These are phyloP conservation scores for Coniella vitis DNA, from an alignment of 2,329 filamentous ascomycete genomes.

Conservation along the genomic window DNA sequence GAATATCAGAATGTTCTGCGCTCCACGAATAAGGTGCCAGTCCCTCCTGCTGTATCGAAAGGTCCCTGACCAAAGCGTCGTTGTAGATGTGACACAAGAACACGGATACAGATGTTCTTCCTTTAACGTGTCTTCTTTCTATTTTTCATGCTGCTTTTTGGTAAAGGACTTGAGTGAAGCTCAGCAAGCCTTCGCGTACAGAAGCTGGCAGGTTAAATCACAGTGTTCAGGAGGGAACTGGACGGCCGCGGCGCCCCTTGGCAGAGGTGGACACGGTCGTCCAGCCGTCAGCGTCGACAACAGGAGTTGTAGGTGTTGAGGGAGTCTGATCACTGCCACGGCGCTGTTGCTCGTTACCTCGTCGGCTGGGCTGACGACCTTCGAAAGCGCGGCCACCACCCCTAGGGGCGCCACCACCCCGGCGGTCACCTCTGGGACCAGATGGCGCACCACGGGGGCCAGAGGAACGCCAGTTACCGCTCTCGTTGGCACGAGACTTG, in stretches of 20 bases:
- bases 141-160: not conserved
- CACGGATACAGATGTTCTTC: slow-evolving; percentile 1
- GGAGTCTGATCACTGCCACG: slow-evolving; percentile 26
- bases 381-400: slow-evolving; percentile 34
- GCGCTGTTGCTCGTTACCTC: slow-evolving; percentile 21
- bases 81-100: slow-evolving; percentile 5
- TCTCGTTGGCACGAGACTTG: slow-evolving; percentile 50
- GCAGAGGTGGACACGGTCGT: slow-evolving; percentile 43
- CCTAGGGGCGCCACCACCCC: slow-evolving; percentile 34
- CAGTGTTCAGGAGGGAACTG: slow-evolving; percentile 12
- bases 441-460: slow-evolving; percentile 39
- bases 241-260: slow-evolving; percentile 32
- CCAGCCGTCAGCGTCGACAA: slow-evolving; percentile 56
- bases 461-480: slow-evolving; percentile 53
- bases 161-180: too few species aligned
- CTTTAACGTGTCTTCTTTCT: not conserved
- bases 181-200: not conserved
- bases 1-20: slow-evolving; percentile 6
- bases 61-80: slow-evolving; percentile 1
- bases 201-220: slow-evolving; percentile 10
- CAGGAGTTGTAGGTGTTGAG: slow-evolving; percentile 27
- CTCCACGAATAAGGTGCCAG: slow-evolving; percentile 1
- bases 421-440: slow-evolving; percentile 34
- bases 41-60: not conserved
- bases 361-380: slow-evolving; percentile 31